phyloP scores from a whole-genome alignment of 192 early-diverging fungal genomes.

The Backusella australiensis region DNA sequence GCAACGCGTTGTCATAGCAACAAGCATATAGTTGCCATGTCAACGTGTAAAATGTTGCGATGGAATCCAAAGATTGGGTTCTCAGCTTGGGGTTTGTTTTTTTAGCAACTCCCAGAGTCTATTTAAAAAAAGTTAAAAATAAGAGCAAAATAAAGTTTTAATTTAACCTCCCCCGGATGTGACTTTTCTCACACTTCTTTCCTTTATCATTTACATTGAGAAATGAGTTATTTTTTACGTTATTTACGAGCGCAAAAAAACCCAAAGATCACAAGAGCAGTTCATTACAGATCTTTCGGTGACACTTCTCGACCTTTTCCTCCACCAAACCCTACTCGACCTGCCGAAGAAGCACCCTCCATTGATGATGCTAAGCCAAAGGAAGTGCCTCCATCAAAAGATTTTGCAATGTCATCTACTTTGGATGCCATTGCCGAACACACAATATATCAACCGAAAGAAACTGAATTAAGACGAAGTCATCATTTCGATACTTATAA shows the following conservation, averaged over 20 bases:
- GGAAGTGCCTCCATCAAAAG: background rate
- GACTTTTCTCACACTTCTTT: background rate
- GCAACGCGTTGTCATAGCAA: too few species aligned
- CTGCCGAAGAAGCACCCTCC: background rate
- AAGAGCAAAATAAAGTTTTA: background rate
- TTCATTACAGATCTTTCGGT: slow-evolving; percentile 1
- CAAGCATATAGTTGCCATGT: too few species aligned
- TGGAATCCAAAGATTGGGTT: too few species aligned
- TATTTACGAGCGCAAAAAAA: background rate
- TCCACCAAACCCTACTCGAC: slow-evolving; percentile 26
- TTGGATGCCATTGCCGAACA: slow-evolving; percentile 8
- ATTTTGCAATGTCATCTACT: slow-evolving; percentile 8
- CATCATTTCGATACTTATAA: slow-evolving; percentile 81
- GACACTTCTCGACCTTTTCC: slow-evolving; percentile 16
- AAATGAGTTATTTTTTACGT: slow-evolving; percentile 4
- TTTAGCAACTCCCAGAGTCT: background rate
- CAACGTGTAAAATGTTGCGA: too few species aligned
- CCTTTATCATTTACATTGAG: background rate
- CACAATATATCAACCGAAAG: background rate
- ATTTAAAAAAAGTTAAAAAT: background rate
- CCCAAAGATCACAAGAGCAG: background rate
- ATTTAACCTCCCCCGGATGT: background rate
- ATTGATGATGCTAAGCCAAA: background rate
- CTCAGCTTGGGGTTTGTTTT: too few species aligned
- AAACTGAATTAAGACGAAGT: slow-evolving; percentile 11